Evolutionary conservation across 2,329 filamentous ascomycete genomes (phyloP).

Genomic region (Periconia sp.): DNA sequence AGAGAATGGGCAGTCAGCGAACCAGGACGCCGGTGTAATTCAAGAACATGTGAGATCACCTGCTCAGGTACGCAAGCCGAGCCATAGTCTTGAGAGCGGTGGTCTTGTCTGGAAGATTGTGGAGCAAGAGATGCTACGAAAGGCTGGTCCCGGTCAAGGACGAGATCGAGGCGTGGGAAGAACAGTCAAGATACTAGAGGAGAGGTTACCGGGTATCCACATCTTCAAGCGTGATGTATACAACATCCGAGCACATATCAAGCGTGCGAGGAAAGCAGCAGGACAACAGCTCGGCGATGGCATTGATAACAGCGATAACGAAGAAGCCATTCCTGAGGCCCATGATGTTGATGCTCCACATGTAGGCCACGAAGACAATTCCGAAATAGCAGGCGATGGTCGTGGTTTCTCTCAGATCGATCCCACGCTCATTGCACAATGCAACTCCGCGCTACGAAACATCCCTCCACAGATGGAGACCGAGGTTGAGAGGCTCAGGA

Average conservation of each 20-base stretch:
- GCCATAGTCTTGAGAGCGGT: conserved; percentile 33
- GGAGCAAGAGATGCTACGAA: conserved; percentile 42
- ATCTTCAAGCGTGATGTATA: conserved; percentile 46
- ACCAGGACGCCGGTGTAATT: conserved; percentile 1
- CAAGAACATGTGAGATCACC: background rate
- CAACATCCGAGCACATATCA: conserved; percentile 44
- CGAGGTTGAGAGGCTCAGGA: conserved; percentile 28
- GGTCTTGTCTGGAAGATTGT: conserved; percentile 43
- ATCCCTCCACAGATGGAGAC: conserved; percentile 13
- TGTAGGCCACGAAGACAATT: background rate
- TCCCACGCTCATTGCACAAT: conserved; percentile 24
- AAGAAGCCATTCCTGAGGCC: conserved; percentile 10
- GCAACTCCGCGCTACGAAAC: conserved; percentile 21
- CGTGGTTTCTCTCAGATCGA: conserved; percentile 23
- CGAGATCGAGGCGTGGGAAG: conserved; percentile 40
- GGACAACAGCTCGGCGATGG: conserved; percentile 33
- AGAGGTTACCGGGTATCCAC: conserved; percentile 36
- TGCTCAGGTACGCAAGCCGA: conserved; percentile 12
- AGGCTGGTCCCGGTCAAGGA: conserved; percentile 28
- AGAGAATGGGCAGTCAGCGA: background rate
- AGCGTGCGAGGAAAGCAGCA: conserved; percentile 35
- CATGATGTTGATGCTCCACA: conserved; percentile 5
- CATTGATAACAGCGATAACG: conserved; percentile 22
- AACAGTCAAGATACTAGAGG: conserved; percentile 38
- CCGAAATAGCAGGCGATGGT: conserved; percentile 1